Base-by-base conservation (phyloP, 768 basidiomycete species). In the Asterophora parasitica region DNA sequence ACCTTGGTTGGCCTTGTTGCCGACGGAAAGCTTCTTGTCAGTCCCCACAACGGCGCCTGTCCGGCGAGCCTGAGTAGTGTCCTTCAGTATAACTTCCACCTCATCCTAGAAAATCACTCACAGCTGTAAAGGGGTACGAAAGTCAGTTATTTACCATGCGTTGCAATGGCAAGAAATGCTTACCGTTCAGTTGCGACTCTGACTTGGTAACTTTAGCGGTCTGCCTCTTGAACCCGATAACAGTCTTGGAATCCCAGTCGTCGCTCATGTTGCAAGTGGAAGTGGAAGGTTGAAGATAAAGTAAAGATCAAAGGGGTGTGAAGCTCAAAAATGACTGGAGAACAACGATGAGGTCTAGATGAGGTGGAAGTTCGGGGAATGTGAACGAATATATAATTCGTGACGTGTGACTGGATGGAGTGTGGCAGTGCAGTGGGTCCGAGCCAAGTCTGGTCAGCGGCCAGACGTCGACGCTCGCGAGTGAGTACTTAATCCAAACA, bases 1-100 rank as follows among this genome's bases (percentile, higher is more conserved):
- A 90, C 90, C 84, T 59, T 71, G 73, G 62, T 84, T 83, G 26
- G 82, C 82, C 67, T 90, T 93, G 76, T 93, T 93, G 36, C 64
- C 86, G 20, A 64, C 73, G 11, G 79, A 68, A 3, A 81, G 64
- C 59, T 91, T 92, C 75, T 88, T 92, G 66, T 92, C 89, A 7
- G 88, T 91, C 17, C 80, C 78, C 28, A 92, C 83, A 51, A 89
- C 83, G 38, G 84, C 79, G 26, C 88, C 89, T 34, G 75, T 64
- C 60, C 91, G 73, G 27, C 86, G 81, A 50, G 90, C 90, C 88
- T 90, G 55, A 3, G 48, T 5, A 9, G 40, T 32, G 41, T 2
- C 35, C 1, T 9, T 60, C 37, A 59, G 60, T 41, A 28, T 30
- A 27, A 43, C 12, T 37, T 10, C 12, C 7, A 7, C 15, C 16